Conservation (phyloP, 371 early-diverging fungal species). For the Mortierella sp. region DNA sequence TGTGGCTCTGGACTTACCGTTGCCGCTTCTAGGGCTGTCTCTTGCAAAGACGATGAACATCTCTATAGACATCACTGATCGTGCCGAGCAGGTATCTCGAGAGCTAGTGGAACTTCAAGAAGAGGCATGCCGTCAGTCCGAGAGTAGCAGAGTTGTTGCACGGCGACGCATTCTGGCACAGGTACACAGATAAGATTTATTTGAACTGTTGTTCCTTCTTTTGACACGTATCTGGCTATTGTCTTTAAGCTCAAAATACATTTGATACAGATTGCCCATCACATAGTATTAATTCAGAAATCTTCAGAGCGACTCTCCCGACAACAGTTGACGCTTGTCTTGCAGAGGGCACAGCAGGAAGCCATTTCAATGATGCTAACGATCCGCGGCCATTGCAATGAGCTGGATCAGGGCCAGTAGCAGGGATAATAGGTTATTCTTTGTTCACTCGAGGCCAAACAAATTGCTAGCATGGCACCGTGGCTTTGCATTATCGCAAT, state of each 20-base stretch:
- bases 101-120: constrained; percentile 29
- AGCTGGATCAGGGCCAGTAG: not conserved
- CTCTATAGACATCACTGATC: constrained; percentile 54
- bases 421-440: not conserved
- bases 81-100: constrained; percentile 57
- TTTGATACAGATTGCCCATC: constrained; percentile 31
- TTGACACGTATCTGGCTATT: not conserved
- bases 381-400: constrained; percentile 9
- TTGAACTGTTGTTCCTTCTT: not conserved
- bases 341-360: constrained; percentile 25
- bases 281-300: constrained; percentile 22
- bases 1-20: not conserved
- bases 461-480: not conserved
- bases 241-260: not conserved
- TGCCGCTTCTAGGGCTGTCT: constrained; percentile 55
- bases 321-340: constrained; percentile 7
- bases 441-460: not conserved
- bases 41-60: constrained; percentile 65
- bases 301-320: not conserved
- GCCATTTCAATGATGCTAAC: constrained; percentile 20
- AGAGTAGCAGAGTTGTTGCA: constrained; percentile 36
- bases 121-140: constrained; percentile 29
- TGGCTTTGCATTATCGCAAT: not conserved
- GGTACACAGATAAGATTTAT: constrained; percentile 10
- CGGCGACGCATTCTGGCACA: constrained; percentile 41